Evolutionary conservation across 2,329 filamentous ascomycete species (phyloP).

Genomic region (Hyphodiscus sp.): DNA sequence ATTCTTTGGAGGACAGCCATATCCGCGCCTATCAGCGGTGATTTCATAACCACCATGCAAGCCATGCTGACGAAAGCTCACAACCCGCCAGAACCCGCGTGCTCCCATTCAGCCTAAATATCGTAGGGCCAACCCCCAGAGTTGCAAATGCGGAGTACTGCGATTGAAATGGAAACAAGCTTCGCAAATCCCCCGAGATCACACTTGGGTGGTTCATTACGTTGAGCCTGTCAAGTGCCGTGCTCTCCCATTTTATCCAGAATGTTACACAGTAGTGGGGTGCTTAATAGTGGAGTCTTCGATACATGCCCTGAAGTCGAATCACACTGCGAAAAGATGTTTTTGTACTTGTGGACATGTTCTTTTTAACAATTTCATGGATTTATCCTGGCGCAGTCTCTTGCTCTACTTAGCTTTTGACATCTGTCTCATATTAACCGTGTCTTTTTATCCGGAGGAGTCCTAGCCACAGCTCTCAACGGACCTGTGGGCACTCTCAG

Average conservation of each 20-base stretch:
- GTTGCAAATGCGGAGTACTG: not conserved
- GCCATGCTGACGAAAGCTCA: not conserved
- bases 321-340: not conserved
- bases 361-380: not conserved
- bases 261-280: not conserved
- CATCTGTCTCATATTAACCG: conserved; percentile 6
- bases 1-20: too few relatives aligned
- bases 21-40: too few relatives aligned
- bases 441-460: conserved; percentile 20
- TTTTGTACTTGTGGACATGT: not conserved
- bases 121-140: not conserved
- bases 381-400: not conserved
- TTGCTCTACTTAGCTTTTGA: not conserved
- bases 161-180: not conserved
- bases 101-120: not conserved
- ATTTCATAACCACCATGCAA: not conserved
- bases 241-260: conserved; percentile 5
- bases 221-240: conserved; percentile 6
- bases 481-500: not conserved
- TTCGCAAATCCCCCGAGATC: not conserved
- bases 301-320: not conserved
- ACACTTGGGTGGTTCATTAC: not conserved
- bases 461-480: conserved; percentile 4
- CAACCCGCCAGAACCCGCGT: not conserved
- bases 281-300: not conserved